Base-by-base conservation (phyloP, 768 basidiomycete genomes). In the Tulasnella sp. region DNA sequence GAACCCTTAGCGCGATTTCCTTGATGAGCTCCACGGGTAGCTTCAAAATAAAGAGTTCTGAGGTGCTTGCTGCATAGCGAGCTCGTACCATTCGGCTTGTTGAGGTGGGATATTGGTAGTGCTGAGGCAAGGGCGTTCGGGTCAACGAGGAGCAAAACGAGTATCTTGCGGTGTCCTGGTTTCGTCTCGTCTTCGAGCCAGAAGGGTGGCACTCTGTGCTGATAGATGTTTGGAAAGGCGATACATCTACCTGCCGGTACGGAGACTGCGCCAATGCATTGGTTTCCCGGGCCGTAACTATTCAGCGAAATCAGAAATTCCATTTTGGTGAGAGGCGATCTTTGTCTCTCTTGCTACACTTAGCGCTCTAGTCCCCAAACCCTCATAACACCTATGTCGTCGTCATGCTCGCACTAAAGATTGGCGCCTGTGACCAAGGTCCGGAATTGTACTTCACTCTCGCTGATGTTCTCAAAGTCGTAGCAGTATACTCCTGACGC, bases 351-450 rank as follows among this genome's bases (percentile, higher is more conserved):
- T 1, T 19, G 26, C 11, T 19, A 4, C 0, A 40, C 64, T 36
- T 32, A 70, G 44, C 34, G 34, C 17, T 59, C 52, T 34, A 87
- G 75, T 14, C 85, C 86, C 86, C 86, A 86, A 0, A 83, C 84
- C 22, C 77, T 71, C 7, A 29, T 80, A 80, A 71, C 78, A 80
- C 40, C 82, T 70, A 7, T 62, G 0, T 74, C 75, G 44, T 80
- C 76, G 16, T 67, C 39, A 16, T 72, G 36, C 17, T 68, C 47
- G 35, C 79, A 14, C 1, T 73, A 22, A 64, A 78, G 77, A 35
- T 77, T 67, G 62, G 78, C 76, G n/a, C 73, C 16, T 68, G 40
- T 0, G 62, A 74, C 62, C 14, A 42, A 78, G 41, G 0, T 76
- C 1, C 82, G 78, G 74, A 82, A 82, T 19, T 73, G 76, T 22